Percentiles rank a stretch among this genome's conserved stretches.
phyloP scores from a whole-genome alignment of 768 basidiomycete genomes.

The Tricholoma terreum region DNA sequence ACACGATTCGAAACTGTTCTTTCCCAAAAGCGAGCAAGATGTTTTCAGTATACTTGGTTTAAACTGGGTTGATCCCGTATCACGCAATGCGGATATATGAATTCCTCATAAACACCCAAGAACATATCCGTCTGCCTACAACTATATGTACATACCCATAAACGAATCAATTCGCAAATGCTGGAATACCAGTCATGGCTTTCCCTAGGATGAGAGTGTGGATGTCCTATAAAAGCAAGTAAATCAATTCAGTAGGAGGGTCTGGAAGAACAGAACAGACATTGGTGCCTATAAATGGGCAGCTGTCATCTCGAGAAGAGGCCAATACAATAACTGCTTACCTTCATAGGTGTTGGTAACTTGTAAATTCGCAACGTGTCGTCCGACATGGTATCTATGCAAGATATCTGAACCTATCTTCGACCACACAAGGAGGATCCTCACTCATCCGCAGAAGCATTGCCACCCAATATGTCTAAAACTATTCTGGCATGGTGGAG shows the following conservation, averaged over 20 bases:
- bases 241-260: background rate
- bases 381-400: constrained; percentile 83
- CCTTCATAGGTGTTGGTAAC: constrained; percentile 98
- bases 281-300: constrained; percentile 47
- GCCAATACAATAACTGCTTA: constrained; percentile 20
- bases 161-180: constrained; percentile 59
- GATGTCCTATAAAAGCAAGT: constrained; percentile 58
- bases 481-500: constrained; percentile 76
- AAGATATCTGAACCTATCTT: background rate
- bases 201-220: constrained; percentile 92
- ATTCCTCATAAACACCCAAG: background rate
- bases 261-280: constrained; percentile 33
- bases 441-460: constrained; percentile 90
- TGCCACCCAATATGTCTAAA: constrained; percentile 91
- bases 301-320: background rate
- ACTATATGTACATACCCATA: background rate
- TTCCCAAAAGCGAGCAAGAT: constrained; percentile 64
- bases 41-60: constrained; percentile 71
- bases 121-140: background rate
- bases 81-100: constrained; percentile 70
- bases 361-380: constrained; percentile 92
- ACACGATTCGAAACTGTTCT: constrained; percentile 57
- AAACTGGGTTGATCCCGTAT: constrained; percentile 64
- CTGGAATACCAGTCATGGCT: constrained; percentile 85
- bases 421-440: constrained; percentile 24